Evolutionary conservation across 768 basidiomycete species (phyloP).

Genomic region (Lanmaoa pseudosensibilis): DNA sequence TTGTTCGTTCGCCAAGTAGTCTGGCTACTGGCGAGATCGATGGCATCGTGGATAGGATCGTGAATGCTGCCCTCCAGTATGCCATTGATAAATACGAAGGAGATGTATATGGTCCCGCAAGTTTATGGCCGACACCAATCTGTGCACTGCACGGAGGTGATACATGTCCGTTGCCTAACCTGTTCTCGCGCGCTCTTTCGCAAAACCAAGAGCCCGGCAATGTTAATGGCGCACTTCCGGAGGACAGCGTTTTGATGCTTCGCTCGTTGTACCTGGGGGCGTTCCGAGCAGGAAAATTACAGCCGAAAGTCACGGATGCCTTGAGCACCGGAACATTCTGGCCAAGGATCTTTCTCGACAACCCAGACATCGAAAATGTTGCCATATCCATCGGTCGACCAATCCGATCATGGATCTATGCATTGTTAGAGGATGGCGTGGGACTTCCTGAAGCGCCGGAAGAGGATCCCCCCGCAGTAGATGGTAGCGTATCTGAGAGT

Average conservation of each 20-base stretch:
- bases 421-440: conserved; percentile 65
- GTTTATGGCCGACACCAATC: conserved; percentile 54
- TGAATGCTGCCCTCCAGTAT: conserved; percentile 75
- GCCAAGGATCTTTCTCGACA: conserved; percentile 74
- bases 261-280: conserved; percentile 58
- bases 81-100: conserved; percentile 63
- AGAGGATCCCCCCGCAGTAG: conserved; percentile 6
- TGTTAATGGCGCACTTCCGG: conserved; percentile 2
- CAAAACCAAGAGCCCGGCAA: conserved; percentile 24
- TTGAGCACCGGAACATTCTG: conserved; percentile 66
- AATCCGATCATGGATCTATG: conserved; percentile 64
- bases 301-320: conserved; percentile 57
- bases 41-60: conserved; percentile 62
- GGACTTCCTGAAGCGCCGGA: conserved; percentile 49
- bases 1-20: conserved; percentile 46
- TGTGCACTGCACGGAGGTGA: conserved; percentile 65
- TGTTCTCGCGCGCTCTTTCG: conserved; percentile 46
- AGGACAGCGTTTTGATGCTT: conserved; percentile 30
- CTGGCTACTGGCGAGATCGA: conserved; percentile 66
- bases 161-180: conserved; percentile 52
- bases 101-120: conserved; percentile 35
- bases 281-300: conserved; percentile 58
- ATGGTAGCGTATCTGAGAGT: conserved; percentile 23
- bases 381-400: conserved; percentile 60
- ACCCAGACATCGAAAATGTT: conserved; percentile 72